Percentiles rank a stretch among this genome's conserved stretches.
These are phyloP conservation scores for Cyclocybe aegerita DNA, from an alignment of 768 basidiomycete species.

Conservation along the genomic window DNA sequence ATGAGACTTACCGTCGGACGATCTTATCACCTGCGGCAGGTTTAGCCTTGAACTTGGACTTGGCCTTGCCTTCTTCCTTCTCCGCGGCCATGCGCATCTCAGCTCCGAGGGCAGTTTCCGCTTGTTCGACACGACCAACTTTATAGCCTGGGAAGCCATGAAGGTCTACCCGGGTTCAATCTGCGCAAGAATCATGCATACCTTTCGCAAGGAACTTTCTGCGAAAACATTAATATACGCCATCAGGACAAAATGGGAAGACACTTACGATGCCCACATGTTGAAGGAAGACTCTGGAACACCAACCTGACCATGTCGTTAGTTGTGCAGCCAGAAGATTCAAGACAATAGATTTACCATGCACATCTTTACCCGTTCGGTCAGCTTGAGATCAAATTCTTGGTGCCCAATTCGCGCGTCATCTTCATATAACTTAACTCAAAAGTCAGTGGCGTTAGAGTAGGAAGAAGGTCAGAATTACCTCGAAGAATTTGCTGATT, in stretches of 20 bases:
- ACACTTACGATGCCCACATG: slow-evolving; percentile 82
- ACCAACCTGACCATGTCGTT: slow-evolving; percentile 61
- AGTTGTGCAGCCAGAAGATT: not conserved
- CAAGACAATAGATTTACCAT: slow-evolving; percentile 59
- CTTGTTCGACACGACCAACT: slow-evolving; percentile 95
- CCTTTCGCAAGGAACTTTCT: slow-evolving; percentile 87
- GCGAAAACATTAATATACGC: slow-evolving; percentile 3
- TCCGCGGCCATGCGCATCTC: slow-evolving; percentile 90
- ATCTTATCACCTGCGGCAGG: slow-evolving; percentile 81
- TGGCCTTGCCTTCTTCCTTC: slow-evolving; percentile 45
- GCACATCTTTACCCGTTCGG: slow-evolving; percentile 94
- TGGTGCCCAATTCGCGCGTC: slow-evolving; percentile 92
- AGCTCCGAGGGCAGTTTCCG: slow-evolving; percentile 94
- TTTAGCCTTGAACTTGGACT: slow-evolving; percentile 53
- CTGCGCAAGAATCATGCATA: slow-evolving; percentile 14
- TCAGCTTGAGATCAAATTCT: slow-evolving; percentile 93
- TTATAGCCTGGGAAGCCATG: slow-evolving; percentile 63
- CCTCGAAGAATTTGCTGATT: slow-evolving; percentile 77
- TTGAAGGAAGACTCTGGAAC: slow-evolving; percentile 95
- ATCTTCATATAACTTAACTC: slow-evolving; percentile 81
- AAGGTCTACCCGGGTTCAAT: not conserved
- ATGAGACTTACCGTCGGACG: slow-evolving; percentile 65
- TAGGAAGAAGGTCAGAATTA: slow-evolving; percentile 21
- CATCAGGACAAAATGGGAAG: not conserved
- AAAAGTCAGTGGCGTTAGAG: slow-evolving; percentile 1